phyloP scores from a whole-genome alignment of 768 basidiomycete species.

The Lyophyllum semitale region DNA sequence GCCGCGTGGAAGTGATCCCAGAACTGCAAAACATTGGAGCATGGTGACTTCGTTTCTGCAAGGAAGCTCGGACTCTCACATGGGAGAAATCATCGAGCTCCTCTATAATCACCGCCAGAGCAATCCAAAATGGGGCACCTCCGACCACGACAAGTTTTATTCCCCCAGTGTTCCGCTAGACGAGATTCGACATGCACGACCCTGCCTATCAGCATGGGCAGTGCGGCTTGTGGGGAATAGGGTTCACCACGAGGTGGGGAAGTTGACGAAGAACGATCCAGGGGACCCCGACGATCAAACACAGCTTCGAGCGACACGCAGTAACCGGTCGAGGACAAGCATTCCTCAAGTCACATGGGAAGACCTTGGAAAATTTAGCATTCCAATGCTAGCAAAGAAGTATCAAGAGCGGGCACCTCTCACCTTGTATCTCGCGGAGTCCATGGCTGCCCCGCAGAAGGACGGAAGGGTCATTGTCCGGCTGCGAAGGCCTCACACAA shows the following conservation, averaged over 20 bases:
- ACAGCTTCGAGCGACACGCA: neutral
- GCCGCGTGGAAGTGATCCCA: neutral
- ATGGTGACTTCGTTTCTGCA: slow-evolving; percentile 14
- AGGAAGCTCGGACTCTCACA: slow-evolving; percentile 15
- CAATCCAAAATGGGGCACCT: neutral
- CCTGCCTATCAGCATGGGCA: slow-evolving; percentile 4
- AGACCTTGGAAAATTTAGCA: slow-evolving; percentile 14
- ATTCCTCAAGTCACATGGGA: slow-evolving; percentile 18
- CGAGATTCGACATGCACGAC: neutral
- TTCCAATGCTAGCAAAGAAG: slow-evolving; percentile 11
- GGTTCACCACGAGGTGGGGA: neutral
- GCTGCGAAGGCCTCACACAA: slow-evolving; percentile 20
- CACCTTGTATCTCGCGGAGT: slow-evolving; percentile 19
- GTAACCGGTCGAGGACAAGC: neutral
- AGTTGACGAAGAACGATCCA: neutral
- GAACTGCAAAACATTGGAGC: neutral
- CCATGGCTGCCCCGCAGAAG: slow-evolving; percentile 16
- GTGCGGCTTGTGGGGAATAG: neutral
- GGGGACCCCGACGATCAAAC: neutral
- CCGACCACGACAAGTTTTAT: neutral
- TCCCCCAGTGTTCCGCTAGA: neutral
- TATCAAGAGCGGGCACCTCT: slow-evolving; percentile 11
- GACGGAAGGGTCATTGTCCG: slow-evolving; percentile 16
- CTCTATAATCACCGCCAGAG: slow-evolving; percentile 17
- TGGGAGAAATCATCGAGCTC: slow-evolving; percentile 15